These are phyloP conservation scores for Pestalotiopsis sp. DNA, from an alignment of 2,329 filamentous ascomycete genomes.

Conservation along the genomic window DNA sequence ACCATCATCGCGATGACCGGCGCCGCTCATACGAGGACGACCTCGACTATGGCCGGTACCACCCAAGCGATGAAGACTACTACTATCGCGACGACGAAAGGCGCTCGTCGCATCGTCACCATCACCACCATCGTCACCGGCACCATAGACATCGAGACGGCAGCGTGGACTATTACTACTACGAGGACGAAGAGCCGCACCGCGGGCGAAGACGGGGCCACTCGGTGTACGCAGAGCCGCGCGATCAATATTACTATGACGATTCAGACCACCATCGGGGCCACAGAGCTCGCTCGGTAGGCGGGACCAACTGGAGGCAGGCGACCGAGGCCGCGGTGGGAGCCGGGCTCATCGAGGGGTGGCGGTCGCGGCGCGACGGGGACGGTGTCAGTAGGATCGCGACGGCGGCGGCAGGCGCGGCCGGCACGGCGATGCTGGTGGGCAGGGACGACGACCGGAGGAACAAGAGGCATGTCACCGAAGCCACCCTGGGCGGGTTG, in stretches of 20 bases:
- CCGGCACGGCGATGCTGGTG: constrained; percentile 24
- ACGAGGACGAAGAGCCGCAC: neutral
- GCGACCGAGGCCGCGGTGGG: constrained; percentile 25
- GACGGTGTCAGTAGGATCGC: constrained; percentile 22
- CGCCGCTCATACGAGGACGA: neutral
- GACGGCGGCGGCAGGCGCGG: constrained; percentile 27
- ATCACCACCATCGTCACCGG: neutral
- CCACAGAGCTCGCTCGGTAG: neutral
- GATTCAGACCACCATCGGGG: neutral
- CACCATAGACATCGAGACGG: neutral
- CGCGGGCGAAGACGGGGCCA: neutral
- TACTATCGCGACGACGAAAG: constrained; percentile 1
- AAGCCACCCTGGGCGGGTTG: constrained; percentile 26
- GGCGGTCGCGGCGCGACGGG: constrained; percentile 20
- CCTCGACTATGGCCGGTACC: neutral
- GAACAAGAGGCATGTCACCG: constrained; percentile 21
- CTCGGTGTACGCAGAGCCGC: neutral
- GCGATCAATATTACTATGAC: neutral
- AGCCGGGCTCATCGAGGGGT: constrained; percentile 25
- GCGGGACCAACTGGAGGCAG: constrained; percentile 18
- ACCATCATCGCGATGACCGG: neutral
- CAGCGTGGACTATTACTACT: neutral
- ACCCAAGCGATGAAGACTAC: neutral
- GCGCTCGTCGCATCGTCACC: neutral
- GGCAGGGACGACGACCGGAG: constrained; percentile 15